These are phyloP conservation scores for Venturia aucupariae DNA, from an alignment of 2,329 filamentous ascomycete species.

Conservation along the genomic window DNA sequence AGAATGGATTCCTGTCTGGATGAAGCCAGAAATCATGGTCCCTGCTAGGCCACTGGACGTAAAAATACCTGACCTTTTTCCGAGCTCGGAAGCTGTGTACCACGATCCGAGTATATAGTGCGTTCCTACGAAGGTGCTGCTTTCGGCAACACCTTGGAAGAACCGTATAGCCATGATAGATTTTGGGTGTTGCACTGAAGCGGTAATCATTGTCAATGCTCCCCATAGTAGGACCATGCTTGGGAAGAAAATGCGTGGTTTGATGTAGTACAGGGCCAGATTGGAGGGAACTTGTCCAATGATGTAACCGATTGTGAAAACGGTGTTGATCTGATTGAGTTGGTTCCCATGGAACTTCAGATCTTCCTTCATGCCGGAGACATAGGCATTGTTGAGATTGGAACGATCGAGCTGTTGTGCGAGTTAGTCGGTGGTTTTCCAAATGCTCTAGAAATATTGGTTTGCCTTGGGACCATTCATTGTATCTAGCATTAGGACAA, in stretches of 20 bases:
- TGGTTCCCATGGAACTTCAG: conserved; percentile 24
- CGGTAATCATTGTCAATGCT: neutral
- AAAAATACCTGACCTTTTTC: conserved; percentile 53
- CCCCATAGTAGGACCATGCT: neutral
- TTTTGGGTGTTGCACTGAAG: neutral
- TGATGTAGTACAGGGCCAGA: conserved; percentile 21
- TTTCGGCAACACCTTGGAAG: conserved; percentile 6
- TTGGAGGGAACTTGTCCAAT: conserved; percentile 24
- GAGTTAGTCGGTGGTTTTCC: neutral
- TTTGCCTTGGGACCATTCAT: no score
- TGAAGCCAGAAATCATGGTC: conserved; percentile 53
- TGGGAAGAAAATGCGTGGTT: conserved; percentile 16
- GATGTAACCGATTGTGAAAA: conserved; percentile 25
- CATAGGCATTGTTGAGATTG: conserved; percentile 25
- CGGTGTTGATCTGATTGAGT: conserved; percentile 24
- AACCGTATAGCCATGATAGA: conserved; percentile 6
- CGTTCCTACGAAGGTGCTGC: conserved; percentile 46
- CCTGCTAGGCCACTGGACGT: conserved; percentile 51
- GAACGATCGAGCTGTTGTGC: conserved; percentile 11
- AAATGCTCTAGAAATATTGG: no score
- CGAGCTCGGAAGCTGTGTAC: conserved; percentile 53
- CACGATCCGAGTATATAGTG: conserved; percentile 53
- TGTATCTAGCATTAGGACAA: no score
- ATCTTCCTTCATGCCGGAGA: conserved; percentile 26
- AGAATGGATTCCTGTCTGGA: conserved; percentile 45